Conservation (phyloP, 2,329 filamentous ascomycete species). For the Chaetomium sp. region DNA sequence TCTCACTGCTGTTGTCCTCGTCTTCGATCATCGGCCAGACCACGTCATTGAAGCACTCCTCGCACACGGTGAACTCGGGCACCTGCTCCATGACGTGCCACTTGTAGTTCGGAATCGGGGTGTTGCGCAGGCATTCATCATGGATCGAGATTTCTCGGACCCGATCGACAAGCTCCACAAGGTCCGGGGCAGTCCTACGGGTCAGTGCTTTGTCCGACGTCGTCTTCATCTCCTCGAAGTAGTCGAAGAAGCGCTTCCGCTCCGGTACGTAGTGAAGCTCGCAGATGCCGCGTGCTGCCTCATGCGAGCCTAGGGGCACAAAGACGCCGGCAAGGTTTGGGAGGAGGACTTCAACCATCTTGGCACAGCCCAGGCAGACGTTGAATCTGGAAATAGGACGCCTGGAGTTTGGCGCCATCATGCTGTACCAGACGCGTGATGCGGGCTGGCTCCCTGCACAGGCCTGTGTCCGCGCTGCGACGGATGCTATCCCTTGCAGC, state of each 20-base stretch:
- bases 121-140: conserved; percentile 67
- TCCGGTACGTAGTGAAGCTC: conserved; percentile 63
- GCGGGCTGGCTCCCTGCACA: conserved; percentile 61
- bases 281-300: conserved; percentile 60
- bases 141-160: conserved; percentile 60
- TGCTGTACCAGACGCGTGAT: conserved; percentile 71
- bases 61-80: conserved; percentile 80
- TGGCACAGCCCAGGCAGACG: conserved; percentile 73
- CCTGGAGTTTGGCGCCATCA: conserved; percentile 68
- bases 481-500: conserved; percentile 68
- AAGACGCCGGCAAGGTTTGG: conserved; percentile 73
- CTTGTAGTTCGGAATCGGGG: conserved; percentile 59
- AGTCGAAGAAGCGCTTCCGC: conserved; percentile 57
- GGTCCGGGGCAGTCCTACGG: conserved; percentile 54
- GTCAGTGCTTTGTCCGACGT: conserved; percentile 54
- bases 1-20: conserved; percentile 45
- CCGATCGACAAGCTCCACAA: conserved; percentile 64
- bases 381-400: conserved; percentile 69
- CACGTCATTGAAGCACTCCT: conserved; percentile 80
- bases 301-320: conserved; percentile 51
- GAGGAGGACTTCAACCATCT: conserved; percentile 71
- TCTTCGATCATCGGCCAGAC: conserved; percentile 68
- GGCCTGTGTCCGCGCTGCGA: conserved; percentile 57
- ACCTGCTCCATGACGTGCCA: conserved; percentile 81
- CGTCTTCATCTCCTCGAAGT: conserved; percentile 63